Evolutionary conservation across 805 yeast species (phyloP), one percentile per base, ranked within the genome.

Genomic region (Pichia nakasei): DNA sequence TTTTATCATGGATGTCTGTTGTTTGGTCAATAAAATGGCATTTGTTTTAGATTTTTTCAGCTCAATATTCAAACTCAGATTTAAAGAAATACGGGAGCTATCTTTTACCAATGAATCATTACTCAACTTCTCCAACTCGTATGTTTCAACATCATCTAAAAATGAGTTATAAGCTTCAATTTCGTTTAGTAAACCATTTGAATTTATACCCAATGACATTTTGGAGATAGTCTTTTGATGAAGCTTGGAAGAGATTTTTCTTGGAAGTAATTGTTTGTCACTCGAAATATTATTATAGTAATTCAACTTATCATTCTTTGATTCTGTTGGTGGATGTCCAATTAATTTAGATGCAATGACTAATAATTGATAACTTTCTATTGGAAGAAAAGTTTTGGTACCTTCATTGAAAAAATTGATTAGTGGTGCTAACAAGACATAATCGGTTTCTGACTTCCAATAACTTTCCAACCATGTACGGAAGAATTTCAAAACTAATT

Each of bases 391-490:
- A 12, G 60, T 55, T n/a, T 76, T 68, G n/a, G 80, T 69, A 13
- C 80, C 87, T 60, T 85, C 95, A 58, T 84, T 85, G 56, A 85
- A 80, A 57, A 87, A 83, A 55, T 84, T 84, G 37, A 84, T 72
- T 54, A 87, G 64, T 0, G 86, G 81, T 12, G 93, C 77, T 38
- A 88, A 64, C 34, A 80, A 66, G 22, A 61, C 63, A 48, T 73
- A 75, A 59, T 88, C 95, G 6, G 62, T 43, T 36, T 72, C 69
- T 39, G 74, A 76, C 49, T 80, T 76, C 96, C 96, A 91, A 58
- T 83, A 88, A 41, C 93, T 81, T 60, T 87, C 95, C 60, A 91
- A 65, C 98, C 98, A 91, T 31, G 76, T 67, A 58, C 79, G 84
- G 57, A 88, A 76, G 59, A 82, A 70, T 50, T 75, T 76, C 51